Evolutionary conservation across 1,284 basidiomycete species (phyloP).

Genomic region (Naganishia sp.): DNA sequence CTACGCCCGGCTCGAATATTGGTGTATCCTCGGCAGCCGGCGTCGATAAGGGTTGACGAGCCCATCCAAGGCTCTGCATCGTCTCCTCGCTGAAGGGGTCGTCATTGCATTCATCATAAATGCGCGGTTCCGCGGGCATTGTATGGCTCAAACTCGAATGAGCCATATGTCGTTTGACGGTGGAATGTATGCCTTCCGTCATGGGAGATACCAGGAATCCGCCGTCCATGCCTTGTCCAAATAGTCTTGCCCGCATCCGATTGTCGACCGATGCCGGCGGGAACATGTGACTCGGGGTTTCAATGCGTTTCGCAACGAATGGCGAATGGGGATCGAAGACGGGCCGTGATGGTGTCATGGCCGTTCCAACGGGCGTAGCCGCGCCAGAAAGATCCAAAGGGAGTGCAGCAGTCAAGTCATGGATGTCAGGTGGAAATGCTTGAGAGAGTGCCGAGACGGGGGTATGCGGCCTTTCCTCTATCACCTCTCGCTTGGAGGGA

Average conservation of each 20-base stretch:
- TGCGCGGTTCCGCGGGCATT: conserved; percentile 7
- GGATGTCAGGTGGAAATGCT: conserved; percentile 24
- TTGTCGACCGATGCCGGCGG: conserved; percentile 28
- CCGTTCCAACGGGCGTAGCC: conserved; percentile 1
- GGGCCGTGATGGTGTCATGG: conserved; percentile 27
- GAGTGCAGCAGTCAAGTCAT: neutral
- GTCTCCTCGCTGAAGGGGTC: conserved; percentile 23
- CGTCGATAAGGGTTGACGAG: conserved; percentile 18
- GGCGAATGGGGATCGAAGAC: conserved; percentile 31
- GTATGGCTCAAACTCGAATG: conserved; percentile 5
- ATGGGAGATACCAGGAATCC: conserved; percentile 33
- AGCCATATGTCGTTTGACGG: conserved; percentile 14
- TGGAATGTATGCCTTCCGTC: conserved; percentile 20
- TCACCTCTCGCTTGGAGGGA: neutral
- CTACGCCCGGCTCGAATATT: conserved; percentile 13
- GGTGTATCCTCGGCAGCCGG: conserved; percentile 4
- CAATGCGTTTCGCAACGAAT: conserved; percentile 26
- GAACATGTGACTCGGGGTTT: conserved; percentile 11
- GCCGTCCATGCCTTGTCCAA: conserved; percentile 32
- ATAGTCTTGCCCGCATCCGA: conserved; percentile 29
- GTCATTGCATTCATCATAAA: conserved; percentile 20
- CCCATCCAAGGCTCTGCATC: conserved; percentile 23
- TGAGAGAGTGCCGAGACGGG: conserved; percentile 19
- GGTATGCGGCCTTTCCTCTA: conserved; percentile 4
- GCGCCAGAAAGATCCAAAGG: conserved; percentile 15